Conservation (phyloP, 2,329 filamentous ascomycete species). For the Xylaria arbuscula region DNA sequence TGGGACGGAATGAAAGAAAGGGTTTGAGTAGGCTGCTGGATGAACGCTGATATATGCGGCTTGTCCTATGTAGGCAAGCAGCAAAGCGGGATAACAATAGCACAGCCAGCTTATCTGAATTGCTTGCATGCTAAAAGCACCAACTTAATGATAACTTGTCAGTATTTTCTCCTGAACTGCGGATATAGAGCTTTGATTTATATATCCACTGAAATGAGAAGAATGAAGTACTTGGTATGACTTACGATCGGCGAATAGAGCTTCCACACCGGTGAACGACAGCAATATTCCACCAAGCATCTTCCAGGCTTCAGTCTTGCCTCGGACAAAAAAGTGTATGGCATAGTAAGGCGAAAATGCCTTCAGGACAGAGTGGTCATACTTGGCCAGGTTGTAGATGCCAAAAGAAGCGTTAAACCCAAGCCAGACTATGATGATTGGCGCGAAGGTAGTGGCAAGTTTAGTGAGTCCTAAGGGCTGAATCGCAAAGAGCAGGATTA, state of each 20-base stretch:
- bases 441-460: slow-evolving; percentile 71
- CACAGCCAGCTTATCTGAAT: slow-evolving; percentile 79
- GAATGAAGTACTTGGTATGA: neutral
- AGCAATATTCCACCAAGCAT: slow-evolving; percentile 77
- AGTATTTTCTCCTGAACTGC: neutral
- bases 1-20: slow-evolving; percentile 78
- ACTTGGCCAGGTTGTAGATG: slow-evolving; percentile 68
- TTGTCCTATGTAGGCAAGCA: slow-evolving; percentile 77
- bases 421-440: slow-evolving; percentile 75
- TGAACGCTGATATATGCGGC: slow-evolving; percentile 74
- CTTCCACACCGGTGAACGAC: slow-evolving; percentile 82
- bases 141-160: slow-evolving; percentile 55
- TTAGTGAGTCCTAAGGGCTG: slow-evolving; percentile 74
- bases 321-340: slow-evolving; percentile 68
- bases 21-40: slow-evolving; percentile 73
- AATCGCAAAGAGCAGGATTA: slow-evolving; percentile 70
- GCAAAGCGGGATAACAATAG: slow-evolving; percentile 73
- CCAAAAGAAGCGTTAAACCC: slow-evolving; percentile 71
- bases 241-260: slow-evolving; percentile 74
- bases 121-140: slow-evolving; percentile 76
- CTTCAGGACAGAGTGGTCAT: slow-evolving; percentile 65
- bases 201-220: neutral
- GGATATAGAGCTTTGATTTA: neutral
- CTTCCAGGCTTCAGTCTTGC: slow-evolving; percentile 70
- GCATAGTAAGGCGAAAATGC: slow-evolving; percentile 70